Percentiles rank a stretch among this genome's conserved stretches.
These are phyloP conservation scores for Plasmopara viticola DNA, from an alignment of 352 stramenopile species.

Conservation along the genomic window DNA sequence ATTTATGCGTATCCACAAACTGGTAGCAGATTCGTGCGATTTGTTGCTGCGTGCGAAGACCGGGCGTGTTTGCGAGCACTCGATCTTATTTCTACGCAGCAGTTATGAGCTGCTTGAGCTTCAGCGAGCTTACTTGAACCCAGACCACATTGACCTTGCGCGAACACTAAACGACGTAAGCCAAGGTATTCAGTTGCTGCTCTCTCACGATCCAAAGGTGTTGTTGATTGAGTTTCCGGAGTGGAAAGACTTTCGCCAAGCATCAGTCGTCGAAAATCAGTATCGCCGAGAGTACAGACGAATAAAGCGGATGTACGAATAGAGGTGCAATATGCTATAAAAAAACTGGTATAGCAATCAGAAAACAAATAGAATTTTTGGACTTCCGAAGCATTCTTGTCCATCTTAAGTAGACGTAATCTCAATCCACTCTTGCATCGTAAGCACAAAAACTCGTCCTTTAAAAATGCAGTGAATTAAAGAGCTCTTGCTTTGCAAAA, in stretches of 20 bases:
- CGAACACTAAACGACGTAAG: constrained; percentile 89
- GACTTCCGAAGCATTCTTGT: neutral
- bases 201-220: constrained; percentile 80
- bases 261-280: constrained; percentile 84
- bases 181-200: constrained; percentile 85
- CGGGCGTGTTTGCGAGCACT: constrained; percentile 70
- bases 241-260: constrained; percentile 83
- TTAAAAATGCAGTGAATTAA: neutral
- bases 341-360: neutral
- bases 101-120: constrained; percentile 85
- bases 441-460: neutral
- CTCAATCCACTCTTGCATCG: neutral
- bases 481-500: neutral
- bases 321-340: constrained; percentile 18
- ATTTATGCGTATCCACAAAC: constrained; percentile 86
- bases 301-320: constrained; percentile 90
- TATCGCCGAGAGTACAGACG: constrained; percentile 87
- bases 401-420: no score
- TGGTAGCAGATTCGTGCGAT: constrained; percentile 89
- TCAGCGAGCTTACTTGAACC: constrained; percentile 74
- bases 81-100: constrained; percentile 82
- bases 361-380: neutral
- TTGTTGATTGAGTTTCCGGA: constrained; percentile 82
- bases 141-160: constrained; percentile 89
- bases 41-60: constrained; percentile 61